These are phyloP conservation scores for Dentipellis sp. DNA, from an alignment of 768 basidiomycete genomes.

Conservation along the genomic window DNA sequence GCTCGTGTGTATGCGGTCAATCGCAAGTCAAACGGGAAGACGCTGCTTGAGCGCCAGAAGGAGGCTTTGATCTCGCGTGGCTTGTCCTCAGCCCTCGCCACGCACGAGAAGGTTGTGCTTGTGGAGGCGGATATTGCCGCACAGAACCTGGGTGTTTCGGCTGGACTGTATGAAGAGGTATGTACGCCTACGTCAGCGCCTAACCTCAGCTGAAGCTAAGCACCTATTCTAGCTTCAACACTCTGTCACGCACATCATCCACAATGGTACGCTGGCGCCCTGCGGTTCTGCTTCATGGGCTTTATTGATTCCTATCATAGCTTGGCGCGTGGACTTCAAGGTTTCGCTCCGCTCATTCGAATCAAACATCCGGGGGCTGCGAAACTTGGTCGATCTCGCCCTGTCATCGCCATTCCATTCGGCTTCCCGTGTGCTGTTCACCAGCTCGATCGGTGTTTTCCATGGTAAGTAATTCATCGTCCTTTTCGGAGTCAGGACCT, in stretches of 20 bases:
- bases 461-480: not conserved
- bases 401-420: slow-evolving; percentile 3
- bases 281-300: not conserved
- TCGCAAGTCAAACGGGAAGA: not conserved
- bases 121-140: slow-evolving; percentile 15
- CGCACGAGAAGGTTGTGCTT: slow-evolving; percentile 13
- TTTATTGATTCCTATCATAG: not conserved
- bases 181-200: not conserved
- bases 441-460: slow-evolving; percentile 2
- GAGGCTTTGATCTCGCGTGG: not conserved
- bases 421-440: slow-evolving; percentile 3
- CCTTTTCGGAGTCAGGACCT: not conserved
- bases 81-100: slow-evolving; percentile 2
- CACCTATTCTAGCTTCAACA: not conserved
- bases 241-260: slow-evolving; percentile 15
- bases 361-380: slow-evolving; percentile 7
- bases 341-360: slow-evolving; percentile 9
- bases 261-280: slow-evolving; percentile 11
- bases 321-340: slow-evolving; percentile 13
- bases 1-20: not conserved
- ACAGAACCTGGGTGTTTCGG: slow-evolving; percentile 5
- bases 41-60: not conserved
- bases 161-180: slow-evolving; percentile 8
- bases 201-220: not conserved
- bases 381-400: slow-evolving; percentile 10